Conservation (phyloP, 768 basidiomycete genomes). For the Tylopilus rubrobrunneus region DNA sequence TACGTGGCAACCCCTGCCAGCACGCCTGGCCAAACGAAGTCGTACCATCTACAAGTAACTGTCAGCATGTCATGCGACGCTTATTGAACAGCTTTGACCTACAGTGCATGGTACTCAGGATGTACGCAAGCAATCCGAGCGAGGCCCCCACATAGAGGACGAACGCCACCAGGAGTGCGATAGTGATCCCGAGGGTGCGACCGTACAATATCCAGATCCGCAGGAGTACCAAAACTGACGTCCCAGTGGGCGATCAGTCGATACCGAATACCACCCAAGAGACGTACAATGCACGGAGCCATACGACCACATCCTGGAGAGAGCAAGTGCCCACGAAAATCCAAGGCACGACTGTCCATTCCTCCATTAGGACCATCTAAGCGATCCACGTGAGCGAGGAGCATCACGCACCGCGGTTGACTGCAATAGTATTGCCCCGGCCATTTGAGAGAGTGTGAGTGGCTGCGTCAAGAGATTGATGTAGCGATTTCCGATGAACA, state of each 20-base stretch:
- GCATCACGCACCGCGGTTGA: background rate
- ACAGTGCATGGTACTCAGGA: background rate
- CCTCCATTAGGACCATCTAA: background rate
- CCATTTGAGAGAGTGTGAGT: background rate
- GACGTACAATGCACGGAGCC: background rate
- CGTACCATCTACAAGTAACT: background rate
- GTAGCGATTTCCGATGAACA: constrained; percentile 7
- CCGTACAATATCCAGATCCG: constrained; percentile 2
- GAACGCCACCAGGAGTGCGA: background rate
- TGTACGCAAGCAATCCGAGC: background rate
- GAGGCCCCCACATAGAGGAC: background rate
- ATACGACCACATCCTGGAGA: background rate
- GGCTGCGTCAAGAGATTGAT: constrained; percentile 1
- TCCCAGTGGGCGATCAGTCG: background rate
- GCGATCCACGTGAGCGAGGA: background rate
- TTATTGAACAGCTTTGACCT: background rate
- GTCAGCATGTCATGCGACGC: background rate
- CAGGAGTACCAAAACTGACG: background rate
- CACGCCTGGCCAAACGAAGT: background rate
- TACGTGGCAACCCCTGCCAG: background rate
- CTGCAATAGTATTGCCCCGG: background rate
- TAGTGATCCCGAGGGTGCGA: background rate
- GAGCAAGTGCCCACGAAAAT: background rate
- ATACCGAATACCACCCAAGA: background rate
- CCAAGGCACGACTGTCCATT: background rate